Evolutionary conservation across 176 grass and related monocot genomes (phyloP).

Genomic region (Carex cristatella): DNA sequence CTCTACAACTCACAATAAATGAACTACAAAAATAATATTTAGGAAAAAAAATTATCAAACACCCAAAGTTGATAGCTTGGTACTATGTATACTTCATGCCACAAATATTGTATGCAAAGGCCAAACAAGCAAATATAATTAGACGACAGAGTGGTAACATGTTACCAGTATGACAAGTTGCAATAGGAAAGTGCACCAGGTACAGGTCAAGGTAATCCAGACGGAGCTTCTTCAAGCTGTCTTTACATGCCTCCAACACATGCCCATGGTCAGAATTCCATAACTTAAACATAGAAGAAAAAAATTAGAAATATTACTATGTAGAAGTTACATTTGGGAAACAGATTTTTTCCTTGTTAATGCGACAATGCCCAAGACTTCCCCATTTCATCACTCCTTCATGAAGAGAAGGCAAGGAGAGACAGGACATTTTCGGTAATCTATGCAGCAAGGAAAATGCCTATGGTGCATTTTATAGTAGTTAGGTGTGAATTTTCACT

Average conservation of each 20-base stretch:
- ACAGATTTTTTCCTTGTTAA: neutral
- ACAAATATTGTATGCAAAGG: neutral
- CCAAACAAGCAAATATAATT: neutral
- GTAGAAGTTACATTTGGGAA: neutral
- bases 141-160: neutral
- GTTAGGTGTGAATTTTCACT: neutral
- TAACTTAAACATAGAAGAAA: slow-evolving; percentile 26
- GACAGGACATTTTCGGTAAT: neutral
- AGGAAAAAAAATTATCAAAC: neutral
- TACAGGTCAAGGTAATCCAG: slow-evolving; percentile 84
- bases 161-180: slow-evolving; percentile 68
- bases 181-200: slow-evolving; percentile 74
- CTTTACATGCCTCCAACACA: slow-evolving; percentile 67
- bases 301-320: neutral
- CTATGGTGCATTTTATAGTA: neutral
- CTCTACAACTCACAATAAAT: neutral
- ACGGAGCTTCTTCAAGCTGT: slow-evolving; percentile 74
- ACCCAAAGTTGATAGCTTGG: neutral
- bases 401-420: neutral
- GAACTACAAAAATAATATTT: neutral
- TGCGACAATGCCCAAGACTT: neutral
- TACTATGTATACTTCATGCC: neutral
- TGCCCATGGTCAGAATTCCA: slow-evolving; percentile 93
- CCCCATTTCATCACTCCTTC: neutral
- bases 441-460: neutral